A percentile compares a stretch with the other conserved stretches of the same genome.
phyloP scores from a whole-genome alignment of 768 basidiomycete genomes.

The Naganishia onofrii region DNA sequence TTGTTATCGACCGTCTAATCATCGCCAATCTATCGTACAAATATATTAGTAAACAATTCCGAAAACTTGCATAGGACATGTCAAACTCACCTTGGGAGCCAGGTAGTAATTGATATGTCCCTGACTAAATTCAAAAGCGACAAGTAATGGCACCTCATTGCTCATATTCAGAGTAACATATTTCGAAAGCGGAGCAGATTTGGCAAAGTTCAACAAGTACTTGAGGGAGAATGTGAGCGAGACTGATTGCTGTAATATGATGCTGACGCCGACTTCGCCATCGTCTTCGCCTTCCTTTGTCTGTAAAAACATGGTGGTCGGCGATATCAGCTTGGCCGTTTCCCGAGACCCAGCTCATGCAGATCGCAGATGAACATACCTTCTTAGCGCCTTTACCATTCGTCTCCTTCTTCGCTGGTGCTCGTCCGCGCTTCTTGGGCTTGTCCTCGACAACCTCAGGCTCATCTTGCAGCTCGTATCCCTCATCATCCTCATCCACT shows the following conservation, averaged over 20 bases:
- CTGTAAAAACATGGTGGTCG: not conserved
- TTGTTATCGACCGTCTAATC: too few species aligned
- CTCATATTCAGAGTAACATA: slow-evolving; percentile 82
- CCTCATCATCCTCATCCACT: slow-evolving; percentile 49
- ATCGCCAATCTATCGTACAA: too few species aligned
- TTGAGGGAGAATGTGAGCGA: slow-evolving; percentile 90
- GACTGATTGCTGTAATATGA: slow-evolving; percentile 87
- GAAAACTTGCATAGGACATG: too few species aligned
- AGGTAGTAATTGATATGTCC: slow-evolving; percentile 91
- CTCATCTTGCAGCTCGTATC: slow-evolving; percentile 49
- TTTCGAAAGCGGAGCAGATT: slow-evolving; percentile 70
- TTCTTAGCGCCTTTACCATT: slow-evolving; percentile 41
- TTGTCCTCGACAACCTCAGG: slow-evolving; percentile 11
- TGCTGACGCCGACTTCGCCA: slow-evolving; percentile 57
- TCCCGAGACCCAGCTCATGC: not conserved
- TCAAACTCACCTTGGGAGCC: slow-evolving; percentile 67
- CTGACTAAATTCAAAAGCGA: slow-evolving; percentile 82
- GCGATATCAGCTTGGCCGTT: not conserved
- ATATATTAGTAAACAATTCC: too few species aligned
- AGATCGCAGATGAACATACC: slow-evolving; percentile 17
- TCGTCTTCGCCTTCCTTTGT: slow-evolving; percentile 39
- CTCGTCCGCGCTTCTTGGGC: slow-evolving; percentile 32
- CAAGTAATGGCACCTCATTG: slow-evolving; percentile 84
- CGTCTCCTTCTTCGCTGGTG: slow-evolving; percentile 19
- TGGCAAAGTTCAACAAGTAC: slow-evolving; percentile 94